Evolutionary conservation across 441 rosid genomes (phyloP).

Genomic region (Adansonia rubrostipa): DNA sequence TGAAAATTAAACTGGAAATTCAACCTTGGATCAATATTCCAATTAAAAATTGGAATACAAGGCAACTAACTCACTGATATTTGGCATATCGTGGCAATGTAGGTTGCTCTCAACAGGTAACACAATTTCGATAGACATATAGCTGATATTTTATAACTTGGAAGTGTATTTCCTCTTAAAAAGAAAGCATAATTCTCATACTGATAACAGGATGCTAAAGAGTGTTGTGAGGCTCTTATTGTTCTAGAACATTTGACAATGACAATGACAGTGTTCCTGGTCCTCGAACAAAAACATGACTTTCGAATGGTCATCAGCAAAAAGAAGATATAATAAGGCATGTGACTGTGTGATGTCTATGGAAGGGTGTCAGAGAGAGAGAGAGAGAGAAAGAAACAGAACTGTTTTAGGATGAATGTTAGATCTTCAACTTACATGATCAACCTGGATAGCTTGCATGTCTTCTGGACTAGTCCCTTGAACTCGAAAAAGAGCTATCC

Average conservation of each 20-base stretch:
- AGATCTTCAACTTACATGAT: constrained; percentile 53
- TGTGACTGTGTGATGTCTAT: constrained; percentile 15
- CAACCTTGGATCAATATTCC: background rate
- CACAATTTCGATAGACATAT: background rate
- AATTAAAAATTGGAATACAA: background rate
- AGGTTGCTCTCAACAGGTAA: background rate
- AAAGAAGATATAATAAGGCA: constrained; percentile 1
- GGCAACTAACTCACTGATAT: constrained; percentile 1
- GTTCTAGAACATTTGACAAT: constrained; percentile 13
- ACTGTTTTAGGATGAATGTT: constrained; percentile 18
- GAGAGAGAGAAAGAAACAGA: background rate
- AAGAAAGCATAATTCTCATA: background rate
- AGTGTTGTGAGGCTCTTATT: background rate
- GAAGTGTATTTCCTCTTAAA: constrained; percentile 17
- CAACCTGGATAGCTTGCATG: constrained; percentile 95
- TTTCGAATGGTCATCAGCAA: background rate
- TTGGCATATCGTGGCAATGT: constrained; percentile 1
- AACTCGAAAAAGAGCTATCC: constrained; percentile 74
- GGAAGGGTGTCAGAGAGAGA: background rate
- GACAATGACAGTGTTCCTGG: background rate
- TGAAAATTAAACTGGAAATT: constrained; percentile 5
- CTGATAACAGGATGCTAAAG: constrained; percentile 6
- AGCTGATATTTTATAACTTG: background rate
- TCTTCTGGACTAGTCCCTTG: constrained; percentile 75
- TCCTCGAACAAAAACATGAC: background rate